Percentiles rank a stretch among this genome's conserved stretches.
Evolutionary conservation across 352 stramenopile species (phyloP).

Genomic region (Globisporangium lucens): DNA sequence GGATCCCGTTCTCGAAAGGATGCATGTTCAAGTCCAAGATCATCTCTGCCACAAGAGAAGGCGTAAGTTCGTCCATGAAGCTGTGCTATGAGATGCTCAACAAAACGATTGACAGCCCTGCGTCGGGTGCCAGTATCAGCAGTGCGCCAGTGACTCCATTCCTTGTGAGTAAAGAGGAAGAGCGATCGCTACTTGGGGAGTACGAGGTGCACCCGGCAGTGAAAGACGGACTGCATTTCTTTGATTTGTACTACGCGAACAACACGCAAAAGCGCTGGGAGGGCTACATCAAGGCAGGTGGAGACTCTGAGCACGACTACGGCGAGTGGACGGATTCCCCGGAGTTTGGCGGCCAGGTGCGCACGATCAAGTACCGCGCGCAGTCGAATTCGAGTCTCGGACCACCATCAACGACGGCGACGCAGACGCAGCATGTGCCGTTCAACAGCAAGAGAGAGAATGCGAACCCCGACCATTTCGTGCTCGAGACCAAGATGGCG

Average conservation of each 20-base stretch:
- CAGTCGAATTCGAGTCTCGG: conserved; percentile 73
- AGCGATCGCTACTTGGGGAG: conserved; percentile 64
- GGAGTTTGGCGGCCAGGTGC: conserved; percentile 59
- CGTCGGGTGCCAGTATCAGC: conserved; percentile 6
- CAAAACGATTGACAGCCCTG: conserved; percentile 31
- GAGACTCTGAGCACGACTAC: conserved; percentile 59
- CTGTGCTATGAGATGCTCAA: conserved; percentile 67
- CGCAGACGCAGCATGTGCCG: conserved; percentile 47
- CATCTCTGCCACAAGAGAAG: conserved; percentile 71
- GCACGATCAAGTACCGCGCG: conserved; percentile 69
- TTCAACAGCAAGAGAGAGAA: conserved; percentile 38
- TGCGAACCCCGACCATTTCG: conserved; percentile 38
- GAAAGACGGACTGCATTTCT: conserved; percentile 56
- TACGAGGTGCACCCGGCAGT: conserved; percentile 56
- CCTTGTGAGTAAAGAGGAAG: conserved; percentile 62
- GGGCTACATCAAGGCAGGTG: conserved; percentile 49
- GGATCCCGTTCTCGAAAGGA: conserved; percentile 83
- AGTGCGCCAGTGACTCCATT: conserved; percentile 50
- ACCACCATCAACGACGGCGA: conserved; percentile 55
- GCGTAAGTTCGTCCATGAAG: conserved; percentile 46
- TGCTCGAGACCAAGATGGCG: conserved; percentile 61
- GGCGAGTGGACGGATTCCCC: conserved; percentile 55
- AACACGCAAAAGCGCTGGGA: conserved; percentile 49
- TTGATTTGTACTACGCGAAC: conserved; percentile 71
- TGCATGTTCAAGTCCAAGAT: conserved; percentile 91